Evolutionary conservation across 2,329 filamentous ascomycete genomes (phyloP), one percentile per base, ranked within the genome.

Genomic region (Aspergillus sp.): DNA sequence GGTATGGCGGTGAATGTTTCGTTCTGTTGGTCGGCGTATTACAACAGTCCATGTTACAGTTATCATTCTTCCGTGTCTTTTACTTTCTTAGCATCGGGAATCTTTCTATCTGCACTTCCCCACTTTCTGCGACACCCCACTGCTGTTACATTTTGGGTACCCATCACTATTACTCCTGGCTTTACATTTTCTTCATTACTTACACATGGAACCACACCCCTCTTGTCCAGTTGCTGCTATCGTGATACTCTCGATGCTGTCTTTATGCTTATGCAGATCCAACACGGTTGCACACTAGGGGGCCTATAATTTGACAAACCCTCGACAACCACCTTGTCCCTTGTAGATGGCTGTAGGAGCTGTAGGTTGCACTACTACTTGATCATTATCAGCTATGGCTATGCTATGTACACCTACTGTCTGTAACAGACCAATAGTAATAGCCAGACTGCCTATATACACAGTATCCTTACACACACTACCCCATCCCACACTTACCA

Each of bases 211-310:
- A 36, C 38, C 52, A 54, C 41, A 44, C 52, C 30, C n/a, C 32
- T 44, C 21, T 13, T 64, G 61, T 42, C 58, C 47, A 57, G 13
- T 42, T 53, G 53, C 25, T 53, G 53, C 32, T 58, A 52, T 62
- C 30, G 42, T 63, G 53, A 48, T 59, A 59, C 57, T 41, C 23
- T 54, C 41, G 41, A 42, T 42, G 41, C 19, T 55, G 23, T 51
- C 59, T 48, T 27, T 62, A 51, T 61, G 59, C 54, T 36, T 62
- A 59, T 62, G 60, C 60, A 62, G 56, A 59, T 55, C 50, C 41
- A 55, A 60, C 58, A 25, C 21, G 49, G 38, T 47, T 54, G 42
- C 56, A 53, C 36, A 49, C 32, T 44, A 36, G 60, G 56, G 60
- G 52, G 25, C 59, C 59, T 38, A 50, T 58, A 63, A 63, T 63